A percentile compares a stretch with the other conserved stretches of the same genome.
Conservation (phyloP, 2,329 filamentous ascomycete species). For the Fusarium euwallaceae region DNA sequence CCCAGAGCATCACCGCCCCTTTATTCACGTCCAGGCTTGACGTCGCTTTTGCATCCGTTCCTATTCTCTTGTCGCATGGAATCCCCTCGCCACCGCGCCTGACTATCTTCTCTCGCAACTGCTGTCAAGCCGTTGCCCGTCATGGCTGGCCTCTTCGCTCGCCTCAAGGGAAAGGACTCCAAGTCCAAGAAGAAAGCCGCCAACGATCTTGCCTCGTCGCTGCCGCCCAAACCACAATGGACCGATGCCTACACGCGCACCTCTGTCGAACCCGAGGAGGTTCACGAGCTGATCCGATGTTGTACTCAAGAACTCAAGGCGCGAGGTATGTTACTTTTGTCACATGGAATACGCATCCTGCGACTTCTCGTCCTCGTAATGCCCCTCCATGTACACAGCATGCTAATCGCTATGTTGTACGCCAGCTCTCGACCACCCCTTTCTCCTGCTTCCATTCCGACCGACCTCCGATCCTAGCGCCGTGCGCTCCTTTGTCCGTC, state of each 20-base stretch:
- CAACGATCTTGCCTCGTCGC: constrained; percentile 63
- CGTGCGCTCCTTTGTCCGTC: constrained; percentile 90
- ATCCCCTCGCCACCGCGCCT: constrained; percentile 17
- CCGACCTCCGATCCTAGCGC: constrained; percentile 93
- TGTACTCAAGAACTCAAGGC: constrained; percentile 95
- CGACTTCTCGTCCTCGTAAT: not conserved
- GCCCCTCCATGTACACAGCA: constrained; percentile 5
- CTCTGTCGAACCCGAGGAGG: constrained; percentile 87
- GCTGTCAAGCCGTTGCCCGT: constrained; percentile 42
- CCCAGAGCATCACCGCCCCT: constrained; percentile 32
- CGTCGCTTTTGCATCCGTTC: constrained; percentile 25
- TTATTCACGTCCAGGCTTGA: constrained; percentile 28
- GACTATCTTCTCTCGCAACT: constrained; percentile 17
- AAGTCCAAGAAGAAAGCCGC: constrained; percentile 76
- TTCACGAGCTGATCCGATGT: constrained; percentile 85
- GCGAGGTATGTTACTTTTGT: constrained; percentile 75
- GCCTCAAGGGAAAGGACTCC: constrained; percentile 82
- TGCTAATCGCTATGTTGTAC: constrained; percentile 39
- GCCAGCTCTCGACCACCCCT: constrained; percentile 87
- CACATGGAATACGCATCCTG: constrained; percentile 8
- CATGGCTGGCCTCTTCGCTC: constrained; percentile 72
- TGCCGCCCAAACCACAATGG: constrained; percentile 81
- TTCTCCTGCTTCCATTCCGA: constrained; percentile 93
- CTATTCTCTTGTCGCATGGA: constrained; percentile 29
- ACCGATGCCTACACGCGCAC: constrained; percentile 89